Conservation (phyloP, 176 grass and related monocot genomes). For the Eragrostis curvula region DNA sequence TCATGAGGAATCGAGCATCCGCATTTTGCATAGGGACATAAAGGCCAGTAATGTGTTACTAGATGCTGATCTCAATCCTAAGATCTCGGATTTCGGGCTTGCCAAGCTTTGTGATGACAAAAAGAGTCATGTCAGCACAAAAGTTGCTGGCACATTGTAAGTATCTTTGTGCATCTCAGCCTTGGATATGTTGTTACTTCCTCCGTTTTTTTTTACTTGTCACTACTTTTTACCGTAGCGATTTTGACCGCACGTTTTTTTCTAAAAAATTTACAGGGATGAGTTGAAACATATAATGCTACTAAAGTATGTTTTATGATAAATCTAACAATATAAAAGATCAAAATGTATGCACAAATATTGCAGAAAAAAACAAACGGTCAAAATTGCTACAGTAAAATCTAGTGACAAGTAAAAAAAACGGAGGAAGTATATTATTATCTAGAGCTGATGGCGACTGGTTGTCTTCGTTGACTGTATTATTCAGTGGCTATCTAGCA, state of each 20-base stretch:
- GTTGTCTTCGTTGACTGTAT: constrained; percentile 1
- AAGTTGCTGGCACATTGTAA: constrained; percentile 92
- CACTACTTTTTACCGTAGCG: too few relatives aligned
- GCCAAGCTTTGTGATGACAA: constrained; percentile 90
- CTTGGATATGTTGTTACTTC: neutral
- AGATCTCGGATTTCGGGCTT: constrained; percentile 90
- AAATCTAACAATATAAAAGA: too few relatives aligned
- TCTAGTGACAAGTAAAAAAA: too few relatives aligned
- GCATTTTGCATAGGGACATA: constrained; percentile 85
- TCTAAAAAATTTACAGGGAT: too few relatives aligned
- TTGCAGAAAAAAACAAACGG: too few relatives aligned
- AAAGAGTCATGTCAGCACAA: constrained; percentile 85
- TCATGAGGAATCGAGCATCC: constrained; percentile 79
- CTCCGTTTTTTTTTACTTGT: too few relatives aligned
- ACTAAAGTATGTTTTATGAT: too few relatives aligned
- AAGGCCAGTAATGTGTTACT: constrained; percentile 89
- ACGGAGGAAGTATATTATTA: too few relatives aligned
- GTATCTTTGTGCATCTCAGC: constrained; percentile 2
- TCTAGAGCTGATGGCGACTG: neutral
- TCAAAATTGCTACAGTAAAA: too few relatives aligned
- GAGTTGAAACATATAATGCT: too few relatives aligned
- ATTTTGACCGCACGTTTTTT: too few relatives aligned
- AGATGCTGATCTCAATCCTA: constrained; percentile 70
- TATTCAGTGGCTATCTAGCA: constrained; percentile 77
- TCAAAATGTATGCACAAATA: too few relatives aligned